Conservation (phyloP, 2,329 filamentous ascomycete genomes). For the Clonostachys chloroleuca region DNA sequence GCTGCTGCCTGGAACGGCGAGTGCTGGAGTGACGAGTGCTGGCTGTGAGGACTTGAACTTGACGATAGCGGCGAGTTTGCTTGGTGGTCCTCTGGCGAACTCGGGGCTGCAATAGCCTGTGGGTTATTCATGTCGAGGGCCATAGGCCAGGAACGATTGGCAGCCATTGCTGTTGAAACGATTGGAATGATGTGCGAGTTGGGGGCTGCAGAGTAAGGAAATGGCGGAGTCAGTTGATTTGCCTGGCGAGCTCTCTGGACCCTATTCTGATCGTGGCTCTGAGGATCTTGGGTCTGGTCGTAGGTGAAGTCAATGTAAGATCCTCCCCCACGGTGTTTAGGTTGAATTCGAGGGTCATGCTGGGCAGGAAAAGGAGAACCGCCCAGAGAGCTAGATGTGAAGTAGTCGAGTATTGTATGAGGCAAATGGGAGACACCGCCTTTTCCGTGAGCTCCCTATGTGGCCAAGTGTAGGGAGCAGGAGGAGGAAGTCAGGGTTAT, state of each 20-base stretch:
- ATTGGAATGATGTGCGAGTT: conserved; percentile 18
- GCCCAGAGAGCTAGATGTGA: conserved; percentile 18
- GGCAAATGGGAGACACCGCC: conserved; percentile 35
- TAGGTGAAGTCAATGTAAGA: conserved; percentile 57
- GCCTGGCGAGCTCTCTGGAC: background rate
- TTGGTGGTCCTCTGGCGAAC: conserved; percentile 45
- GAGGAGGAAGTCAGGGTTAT: conserved; percentile 1
- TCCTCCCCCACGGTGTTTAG: conserved; percentile 45
- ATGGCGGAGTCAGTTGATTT: background rate
- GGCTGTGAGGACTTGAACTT: conserved; percentile 46
- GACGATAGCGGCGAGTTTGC: conserved; percentile 43
- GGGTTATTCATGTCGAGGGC: conserved; percentile 4
- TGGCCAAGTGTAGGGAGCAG: conserved; percentile 15
- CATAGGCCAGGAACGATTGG: conserved; percentile 3
- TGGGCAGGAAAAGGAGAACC: conserved; percentile 25
- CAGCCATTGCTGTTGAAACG: conserved; percentile 9
- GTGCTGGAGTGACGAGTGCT: conserved; percentile 43
- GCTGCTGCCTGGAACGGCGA: conserved; percentile 43
- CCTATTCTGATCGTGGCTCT: conserved; percentile 3
- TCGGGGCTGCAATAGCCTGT: conserved; percentile 41
- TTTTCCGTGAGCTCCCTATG: conserved; percentile 24
- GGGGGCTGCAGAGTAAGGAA: background rate
- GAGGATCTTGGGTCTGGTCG: conserved; percentile 36
- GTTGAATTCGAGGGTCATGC: conserved; percentile 58
- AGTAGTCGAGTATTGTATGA: conserved; percentile 27